Base-by-base conservation (phyloP, 306 rosid genomes). In the Trichosanthes cucumerina region DNA sequence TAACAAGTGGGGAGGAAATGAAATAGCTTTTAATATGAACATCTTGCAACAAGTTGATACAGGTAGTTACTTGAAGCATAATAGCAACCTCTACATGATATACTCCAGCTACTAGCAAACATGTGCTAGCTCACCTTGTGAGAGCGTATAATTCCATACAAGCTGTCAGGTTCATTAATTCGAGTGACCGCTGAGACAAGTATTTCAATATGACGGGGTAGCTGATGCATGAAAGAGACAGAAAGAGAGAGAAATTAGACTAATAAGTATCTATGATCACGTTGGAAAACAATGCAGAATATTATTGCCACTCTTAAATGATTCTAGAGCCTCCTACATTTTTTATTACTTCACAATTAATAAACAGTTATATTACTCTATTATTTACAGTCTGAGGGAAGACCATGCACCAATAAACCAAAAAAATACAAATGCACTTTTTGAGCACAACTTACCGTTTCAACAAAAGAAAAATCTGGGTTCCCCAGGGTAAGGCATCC, bases 111-210 rank as follows among this genome's bases (percentile, higher is more conserved):
- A 78, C 46, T 8, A 47, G 53, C 81, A 54, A 47, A 31, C 6
- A 53, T 53, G 66, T 46, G 71, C 74, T n/a, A 62, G 76, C 90
- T 83, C 24, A 93, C 97, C 97, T 92, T 89, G 86, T 90, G 96
- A 56, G 96, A 90, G 83, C 92, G 97, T 83, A 92, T 88, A 76
- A 93, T 93, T 82, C 98, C 98, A 53, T 93, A 92, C 78, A 93
- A 88, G 91, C 97, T 90, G 88, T 93, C 97, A 33, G 96, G 97
- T 89, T 92, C 97, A 76, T 93, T 93, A 50, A 93, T 93, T 85
- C 90, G 87, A 85, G 91, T 92, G 74, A 89, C 87, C 8, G 98
- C 96, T 19, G 91, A 88, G 77, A 92, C 91, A 43, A 93, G 91
- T 83, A 92, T 88, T 89, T 92, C 93, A 85, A 93, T 84, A 82